Base-by-base conservation (phyloP, 2,329 filamentous ascomycete species). In the Colletotrichum tanaceti region DNA sequence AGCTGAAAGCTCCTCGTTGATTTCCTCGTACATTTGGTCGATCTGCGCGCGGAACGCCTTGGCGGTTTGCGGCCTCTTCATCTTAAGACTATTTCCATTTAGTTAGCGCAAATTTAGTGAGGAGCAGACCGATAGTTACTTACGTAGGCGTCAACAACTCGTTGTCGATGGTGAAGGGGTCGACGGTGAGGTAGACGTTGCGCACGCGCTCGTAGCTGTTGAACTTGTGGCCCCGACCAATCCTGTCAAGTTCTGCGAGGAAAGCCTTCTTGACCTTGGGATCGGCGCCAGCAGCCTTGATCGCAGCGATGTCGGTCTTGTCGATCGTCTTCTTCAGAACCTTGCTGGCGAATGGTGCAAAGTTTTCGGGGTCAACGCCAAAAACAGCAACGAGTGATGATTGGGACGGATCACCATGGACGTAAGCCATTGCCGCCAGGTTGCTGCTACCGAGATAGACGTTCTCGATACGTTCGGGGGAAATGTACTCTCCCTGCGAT, bases 401-500 rank as follows among this genome's bases (percentile, higher is more conserved):
- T 83, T 98, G 90, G 70, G 91, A 87, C 70, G 90, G 89, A 77
- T 98, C 95, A 47, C 96, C 96, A 81, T 99, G 95, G 32, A 98
- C 93, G 77, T 93, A 98, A 3, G 91, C 94, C 76, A 91, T 91
- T 24, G 90, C 87, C 32, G 98, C 82, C 73, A 94, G 90, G 72
- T 88, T 91, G 71, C 90, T 90, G 81, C 91, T 94, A 71, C 92
- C 93, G 71, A 97, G 85, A 79, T 94, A 97, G 43, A 97, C 91
- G 78, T 97, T 98, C 84, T 99, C 96, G 76, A 99, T 93, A 65
- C 94, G 93, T 83, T 99, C 96, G 16, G 96, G 96, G 1, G 94
- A 97, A 75, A 99, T 93, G 82, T 99, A 99, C 83, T 99, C 96
- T 79, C 96, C 96, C 81, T 99, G 96, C 0, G 95, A 91, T 64